Conservation (phyloP, 2,329 filamentous ascomycete genomes). For the Colletotrichum salicis region DNA sequence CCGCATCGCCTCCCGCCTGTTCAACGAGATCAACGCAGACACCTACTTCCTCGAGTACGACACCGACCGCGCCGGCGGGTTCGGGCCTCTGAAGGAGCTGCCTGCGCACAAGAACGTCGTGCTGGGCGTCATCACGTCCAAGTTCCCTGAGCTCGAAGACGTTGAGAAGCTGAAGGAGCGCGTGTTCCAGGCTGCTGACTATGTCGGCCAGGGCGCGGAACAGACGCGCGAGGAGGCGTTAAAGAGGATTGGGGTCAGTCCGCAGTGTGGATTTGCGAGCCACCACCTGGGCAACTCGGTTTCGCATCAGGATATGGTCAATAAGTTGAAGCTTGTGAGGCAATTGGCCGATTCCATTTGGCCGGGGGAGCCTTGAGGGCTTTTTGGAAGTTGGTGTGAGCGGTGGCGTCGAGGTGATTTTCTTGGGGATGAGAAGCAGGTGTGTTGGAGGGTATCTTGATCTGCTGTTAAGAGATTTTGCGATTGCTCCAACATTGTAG, state of each 20-base stretch:
- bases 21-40: slow-evolving; percentile 67
- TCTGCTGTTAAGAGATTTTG: too few species aligned
- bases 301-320: slow-evolving; percentile 25
- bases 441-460: neutral
- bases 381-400: neutral
- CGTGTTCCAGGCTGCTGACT: slow-evolving; percentile 68
- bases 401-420: neutral
- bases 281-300: slow-evolving; percentile 34
- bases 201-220: slow-evolving; percentile 72
- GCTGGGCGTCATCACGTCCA: slow-evolving; percentile 69
- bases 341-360: slow-evolving; percentile 29
- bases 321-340: slow-evolving; percentile 32
- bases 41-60: slow-evolving; percentile 73
- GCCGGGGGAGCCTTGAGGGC: slow-evolving; percentile 31
- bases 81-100: slow-evolving; percentile 70
- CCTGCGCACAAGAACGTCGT: slow-evolving; percentile 71
- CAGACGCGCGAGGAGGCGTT: slow-evolving; percentile 72
- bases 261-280: slow-evolving; percentile 77
- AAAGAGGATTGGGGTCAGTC: slow-evolving; percentile 72
- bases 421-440: neutral
- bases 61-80: slow-evolving; percentile 68
- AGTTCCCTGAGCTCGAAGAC: slow-evolving; percentile 68
- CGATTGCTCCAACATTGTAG: too few species aligned
- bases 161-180: slow-evolving; percentile 63
- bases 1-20: slow-evolving; percentile 69